These are phyloP conservation scores for Croton laevigatus DNA, from an alignment of 441 rosid species.

Conservation along the genomic window DNA sequence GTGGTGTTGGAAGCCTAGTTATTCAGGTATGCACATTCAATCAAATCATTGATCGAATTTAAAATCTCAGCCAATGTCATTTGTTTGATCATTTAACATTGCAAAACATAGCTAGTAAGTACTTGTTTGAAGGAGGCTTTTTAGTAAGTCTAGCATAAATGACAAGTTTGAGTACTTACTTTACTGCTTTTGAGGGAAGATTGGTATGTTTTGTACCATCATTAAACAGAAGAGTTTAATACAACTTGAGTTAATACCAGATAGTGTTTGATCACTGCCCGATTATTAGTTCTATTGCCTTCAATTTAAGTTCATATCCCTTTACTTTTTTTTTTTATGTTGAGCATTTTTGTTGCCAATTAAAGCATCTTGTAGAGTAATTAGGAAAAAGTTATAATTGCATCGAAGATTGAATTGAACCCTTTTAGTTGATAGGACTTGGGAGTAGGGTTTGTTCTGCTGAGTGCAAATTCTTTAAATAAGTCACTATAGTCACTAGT, in stretches of 20 bases:
- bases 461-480: not conserved
- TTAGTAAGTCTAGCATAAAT: not conserved
- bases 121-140: not conserved
- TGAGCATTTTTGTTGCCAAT: not conserved
- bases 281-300: not conserved
- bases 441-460: not conserved
- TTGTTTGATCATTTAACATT: not conserved
- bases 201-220: not conserved
- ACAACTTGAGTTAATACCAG: not conserved
- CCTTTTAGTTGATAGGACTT: not conserved
- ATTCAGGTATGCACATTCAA: constrained; percentile 58
- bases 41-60: not conserved
- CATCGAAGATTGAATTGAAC: not conserved
- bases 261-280: not conserved
- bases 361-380: not conserved
- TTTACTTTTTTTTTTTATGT: not conserved
- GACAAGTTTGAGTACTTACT: not conserved
- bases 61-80: not conserved
- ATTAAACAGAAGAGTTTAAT: not conserved
- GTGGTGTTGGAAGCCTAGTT: constrained; percentile 92
- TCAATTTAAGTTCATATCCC: not conserved
- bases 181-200: not conserved
- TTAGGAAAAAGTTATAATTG: not conserved
- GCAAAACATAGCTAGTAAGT: not conserved
- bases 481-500: not conserved